Evolutionary conservation across 1,139 yeast genomes (phyloP).

Genomic region (Kodamaea sp.): DNA sequence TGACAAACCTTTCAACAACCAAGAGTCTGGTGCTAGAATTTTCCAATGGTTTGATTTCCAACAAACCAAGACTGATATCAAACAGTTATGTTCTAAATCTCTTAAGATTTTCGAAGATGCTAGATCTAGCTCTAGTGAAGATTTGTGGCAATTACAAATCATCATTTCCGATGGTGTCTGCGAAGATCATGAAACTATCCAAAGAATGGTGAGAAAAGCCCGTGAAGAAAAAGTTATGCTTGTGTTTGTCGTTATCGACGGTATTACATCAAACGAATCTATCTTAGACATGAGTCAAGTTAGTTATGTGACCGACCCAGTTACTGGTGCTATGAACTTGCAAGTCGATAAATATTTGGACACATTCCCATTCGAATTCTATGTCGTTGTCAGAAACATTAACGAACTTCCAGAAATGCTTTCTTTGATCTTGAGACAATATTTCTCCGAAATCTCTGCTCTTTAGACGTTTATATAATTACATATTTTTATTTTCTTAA

Average conservation of each 20-base stretch:
- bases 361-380: slow-evolving; percentile 94
- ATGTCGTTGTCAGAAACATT: slow-evolving; percentile 88
- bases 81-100: slow-evolving; percentile 66
- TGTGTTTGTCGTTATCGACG: slow-evolving; percentile 92
- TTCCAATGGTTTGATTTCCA: slow-evolving; percentile 91
- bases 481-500: background rate
- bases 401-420: slow-evolving; percentile 89
- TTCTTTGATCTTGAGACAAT: slow-evolving; percentile 84
- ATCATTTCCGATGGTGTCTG: slow-evolving; percentile 95
- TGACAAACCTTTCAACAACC: slow-evolving; percentile 70
- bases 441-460: slow-evolving; percentile 64
- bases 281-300: slow-evolving; percentile 96
- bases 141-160: slow-evolving; percentile 90
- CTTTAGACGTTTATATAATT: slow-evolving; percentile 10
- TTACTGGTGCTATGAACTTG: slow-evolving; percentile 66
- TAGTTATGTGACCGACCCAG: slow-evolving; percentile 61
- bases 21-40: slow-evolving; percentile 77
- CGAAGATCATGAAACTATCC: slow-evolving; percentile 83
- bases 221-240: slow-evolving; percentile 91
- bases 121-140: slow-evolving; percentile 50
- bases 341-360: slow-evolving; percentile 85
- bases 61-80: slow-evolving; percentile 83
- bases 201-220: slow-evolving; percentile 83
- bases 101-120: slow-evolving; percentile 74
- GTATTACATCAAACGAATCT: slow-evolving; percentile 77